Evolutionary conservation across 176 grass and related monocot species (phyloP).

Genomic region (Hordeum vulgare): DNA sequence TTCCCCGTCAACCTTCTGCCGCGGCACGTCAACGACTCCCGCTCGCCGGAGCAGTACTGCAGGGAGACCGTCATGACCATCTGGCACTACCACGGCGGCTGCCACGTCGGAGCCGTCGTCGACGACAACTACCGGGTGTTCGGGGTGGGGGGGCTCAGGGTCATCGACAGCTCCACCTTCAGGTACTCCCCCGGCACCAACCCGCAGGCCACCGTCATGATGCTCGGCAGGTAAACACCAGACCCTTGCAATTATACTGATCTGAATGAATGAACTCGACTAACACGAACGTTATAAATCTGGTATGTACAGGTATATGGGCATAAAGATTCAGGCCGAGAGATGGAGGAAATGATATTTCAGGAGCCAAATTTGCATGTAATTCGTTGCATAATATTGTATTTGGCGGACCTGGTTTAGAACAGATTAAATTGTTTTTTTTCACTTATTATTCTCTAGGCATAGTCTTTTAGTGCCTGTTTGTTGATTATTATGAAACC

Average conservation of each 20-base stretch:
- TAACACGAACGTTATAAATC: neutral
- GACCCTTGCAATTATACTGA: neutral
- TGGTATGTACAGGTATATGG: slow-evolving; percentile 55
- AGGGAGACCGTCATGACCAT: slow-evolving; percentile 71
- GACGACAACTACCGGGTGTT: slow-evolving; percentile 67
- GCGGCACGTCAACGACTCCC: slow-evolving; percentile 54
- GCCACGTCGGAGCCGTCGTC: slow-evolving; percentile 66
- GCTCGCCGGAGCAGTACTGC: slow-evolving; percentile 72
- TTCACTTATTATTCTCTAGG: neutral
- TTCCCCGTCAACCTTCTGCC: slow-evolving; percentile 67
- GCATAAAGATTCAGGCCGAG: slow-evolving; percentile 59
- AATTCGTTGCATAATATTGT: neutral
- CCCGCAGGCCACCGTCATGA: slow-evolving; percentile 91
- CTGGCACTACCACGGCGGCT: slow-evolving; percentile 92
- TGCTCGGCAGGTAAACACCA: slow-evolving; percentile 68
- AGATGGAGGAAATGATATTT: slow-evolving; percentile 41
- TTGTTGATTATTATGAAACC: slow-evolving; percentile 17
- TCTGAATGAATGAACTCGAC: neutral
- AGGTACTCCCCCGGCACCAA: slow-evolving; percentile 73
- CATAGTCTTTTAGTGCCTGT: neutral
- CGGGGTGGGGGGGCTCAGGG: slow-evolving; percentile 46
- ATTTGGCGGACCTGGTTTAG: slow-evolving; percentile 8
- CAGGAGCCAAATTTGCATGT: neutral
- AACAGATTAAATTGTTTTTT: slow-evolving; percentile 7
- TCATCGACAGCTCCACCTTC: slow-evolving; percentile 77